Base-by-base conservation (phyloP, 805 yeast species). In the Candida taoyuanica region DNA sequence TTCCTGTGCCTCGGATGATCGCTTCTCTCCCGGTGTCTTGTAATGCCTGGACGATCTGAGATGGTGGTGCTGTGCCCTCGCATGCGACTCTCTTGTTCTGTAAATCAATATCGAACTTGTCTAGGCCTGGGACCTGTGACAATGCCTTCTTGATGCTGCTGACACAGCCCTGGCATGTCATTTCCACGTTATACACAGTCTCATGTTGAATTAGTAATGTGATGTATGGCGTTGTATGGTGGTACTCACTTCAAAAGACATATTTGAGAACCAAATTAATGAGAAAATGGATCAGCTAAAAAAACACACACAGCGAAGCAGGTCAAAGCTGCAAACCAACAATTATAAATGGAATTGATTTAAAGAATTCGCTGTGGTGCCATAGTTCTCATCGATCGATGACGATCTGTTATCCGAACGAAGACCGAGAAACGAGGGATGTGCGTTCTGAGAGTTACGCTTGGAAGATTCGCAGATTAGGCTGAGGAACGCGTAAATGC, bases 1-100 rank as follows among this genome's bases (percentile, higher is more conserved):
- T 71, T 3, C 97, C 97, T 0, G 96, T 78, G 6, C 98, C 98
- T 43, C 98, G 70, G 17, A 91, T 82, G 47, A 91, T 85, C 4
- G 96, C 96, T 55, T 91, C 97, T 47, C 78, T 75, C 1, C 97
- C 96, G 3, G 81, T 78, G 2, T 55, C 55, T 58, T 83, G 89
- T 40, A 91, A 74, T 0, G 84, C 74, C 36, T 64, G 64, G 27
- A 88, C 79, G 27, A 89, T 74, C 12, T 59, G 62, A 2, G 95
- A 84, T 1, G 98, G 98, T 5, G 96, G 79, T 4, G 74, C 68
- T 1, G 72, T 57, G 4, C 96, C 95, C 17, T 64, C 63, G 3
- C 89, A 82, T 2, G 77, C 67, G 26, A 88, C 88, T 23, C 77
- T 63, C 52, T 86, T 77, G 9, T 71, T 60, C 7, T 60, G 50